Conservation (phyloP, 305 asterid genomes). For the Plantago rigida region DNA sequence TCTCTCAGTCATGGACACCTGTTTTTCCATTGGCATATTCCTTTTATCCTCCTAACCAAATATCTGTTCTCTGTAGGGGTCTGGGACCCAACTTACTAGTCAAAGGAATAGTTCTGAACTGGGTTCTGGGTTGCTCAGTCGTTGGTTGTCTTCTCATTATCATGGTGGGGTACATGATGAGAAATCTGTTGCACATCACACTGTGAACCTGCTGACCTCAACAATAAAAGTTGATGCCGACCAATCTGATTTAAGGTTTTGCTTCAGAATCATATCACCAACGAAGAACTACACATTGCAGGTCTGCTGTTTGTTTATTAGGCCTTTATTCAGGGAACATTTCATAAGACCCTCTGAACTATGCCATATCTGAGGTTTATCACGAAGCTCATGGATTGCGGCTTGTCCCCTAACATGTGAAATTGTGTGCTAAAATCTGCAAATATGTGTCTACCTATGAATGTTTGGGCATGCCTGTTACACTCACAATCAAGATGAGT, state of each 20-base stretch:
- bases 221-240: conserved; percentile 98
- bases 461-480: background rate
- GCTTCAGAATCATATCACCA: conserved; percentile 97
- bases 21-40: conserved; percentile 4
- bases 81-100: conserved; percentile 73
- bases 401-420: background rate
- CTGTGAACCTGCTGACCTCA: conserved; percentile 92
- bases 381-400: background rate
- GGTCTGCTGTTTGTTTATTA: conserved; percentile 37
- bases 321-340: background rate
- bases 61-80: conserved; percentile 47
- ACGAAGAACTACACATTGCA: conserved; percentile 94
- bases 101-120: conserved; percentile 95
- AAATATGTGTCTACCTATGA: background rate
- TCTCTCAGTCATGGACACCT: conserved; percentile 1
- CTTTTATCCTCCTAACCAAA: conserved; percentile 11
- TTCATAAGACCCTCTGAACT: background rate
- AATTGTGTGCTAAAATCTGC: background rate
- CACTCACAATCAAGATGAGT: background rate
- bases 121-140: conserved; percentile 93
- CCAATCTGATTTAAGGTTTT: conserved; percentile 95
- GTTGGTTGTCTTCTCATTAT: conserved; percentile 96
- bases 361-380: background rate
- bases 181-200: conserved; percentile 98
- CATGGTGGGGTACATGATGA: conserved; percentile 98